phyloP scores from a whole-genome alignment of 2,329 filamentous ascomycete genomes.

The Fusarium nodosum region DNA sequence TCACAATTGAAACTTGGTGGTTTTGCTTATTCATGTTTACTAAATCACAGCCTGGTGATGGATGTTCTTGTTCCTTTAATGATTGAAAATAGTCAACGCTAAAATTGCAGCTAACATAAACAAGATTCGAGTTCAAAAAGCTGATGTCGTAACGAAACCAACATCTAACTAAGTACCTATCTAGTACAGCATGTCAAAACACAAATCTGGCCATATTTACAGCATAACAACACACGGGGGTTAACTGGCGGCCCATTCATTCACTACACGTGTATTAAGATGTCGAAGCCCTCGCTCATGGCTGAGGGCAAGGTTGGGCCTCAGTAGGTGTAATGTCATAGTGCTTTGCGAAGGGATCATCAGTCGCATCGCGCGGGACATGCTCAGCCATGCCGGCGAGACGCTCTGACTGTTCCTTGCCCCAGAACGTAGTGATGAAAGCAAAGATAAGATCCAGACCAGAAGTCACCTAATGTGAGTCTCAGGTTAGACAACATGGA shows the following conservation, averaged over 20 bases:
- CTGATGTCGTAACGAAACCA: background rate
- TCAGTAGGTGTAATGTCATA: constrained; percentile 46
- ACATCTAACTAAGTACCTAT: no score
- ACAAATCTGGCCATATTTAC: background rate
- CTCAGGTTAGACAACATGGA: background rate
- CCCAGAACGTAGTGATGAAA: constrained; percentile 61
- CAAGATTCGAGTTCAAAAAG: background rate
- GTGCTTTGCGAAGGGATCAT: constrained; percentile 51
- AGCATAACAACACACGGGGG: background rate
- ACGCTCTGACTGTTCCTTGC: constrained; percentile 59
- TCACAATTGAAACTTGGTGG: constrained; percentile 5
- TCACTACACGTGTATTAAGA: background rate
- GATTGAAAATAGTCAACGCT: background rate
- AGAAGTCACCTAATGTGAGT: constrained; percentile 51
- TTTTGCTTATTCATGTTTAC: constrained; percentile 1
- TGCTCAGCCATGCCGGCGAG: constrained; percentile 69
- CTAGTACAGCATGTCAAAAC: background rate
- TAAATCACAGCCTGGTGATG: background rate
- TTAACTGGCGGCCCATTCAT: background rate
- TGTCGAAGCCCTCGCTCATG: background rate
- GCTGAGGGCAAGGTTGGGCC: constrained; percentile 36
- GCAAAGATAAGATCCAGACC: constrained; percentile 56
- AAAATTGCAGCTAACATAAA: background rate
- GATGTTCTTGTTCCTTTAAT: background rate
- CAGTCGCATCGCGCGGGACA: constrained; percentile 50